Evolutionary conservation across 148 eudicot species (phyloP), one percentile per base, ranked within the genome.

Genomic region (Nepenthes mirabilis): DNA sequence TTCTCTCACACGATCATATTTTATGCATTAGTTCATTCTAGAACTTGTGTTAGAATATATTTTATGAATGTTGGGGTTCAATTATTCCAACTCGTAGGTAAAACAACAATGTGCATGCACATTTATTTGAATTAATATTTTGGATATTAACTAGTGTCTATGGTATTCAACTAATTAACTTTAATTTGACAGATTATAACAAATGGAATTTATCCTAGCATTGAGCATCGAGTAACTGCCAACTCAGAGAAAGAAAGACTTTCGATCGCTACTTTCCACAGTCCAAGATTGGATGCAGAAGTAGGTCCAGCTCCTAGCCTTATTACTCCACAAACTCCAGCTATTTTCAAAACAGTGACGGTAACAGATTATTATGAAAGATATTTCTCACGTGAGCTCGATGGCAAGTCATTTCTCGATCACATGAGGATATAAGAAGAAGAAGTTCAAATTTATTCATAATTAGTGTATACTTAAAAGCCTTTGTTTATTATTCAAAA

Each of bases 191-290:
- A 81, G 91, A 74, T 85, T 59, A 64, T 86, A 45, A 80, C 74
- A 67, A 83, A 83, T 68, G 89, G 79, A 1, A 61, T 54, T 14
- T 86, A 86, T 65, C 60, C 61, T 43, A 86, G 89, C 70, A 64
- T 83, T 35, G 94, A 86, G 74, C 90, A 86, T 36, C 69, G 84
- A 63, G 83, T 81, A 57, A 74, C 60, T 0, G 84, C 83, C 47
- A 86, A 79, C 70, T 71, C 74, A 8, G 34, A 32, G 11, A 62
- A 73, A 57, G 83, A 73, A 63, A 79, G 89, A 63, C 56, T 86
- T 10, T 83, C 95, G 10, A 55, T 79, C 9, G 90, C 84, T 1
- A 77, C 84, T 59, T 86, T 86, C 62, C 71, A 68, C 37, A 72
- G 76, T 66, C 47, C 71, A 55, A 68, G 55, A 36, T 33, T 75